These are phyloP conservation scores for Ostreobium quekettii DNA, from an alignment of 139 green algal genomes.

Conservation along the genomic window DNA sequence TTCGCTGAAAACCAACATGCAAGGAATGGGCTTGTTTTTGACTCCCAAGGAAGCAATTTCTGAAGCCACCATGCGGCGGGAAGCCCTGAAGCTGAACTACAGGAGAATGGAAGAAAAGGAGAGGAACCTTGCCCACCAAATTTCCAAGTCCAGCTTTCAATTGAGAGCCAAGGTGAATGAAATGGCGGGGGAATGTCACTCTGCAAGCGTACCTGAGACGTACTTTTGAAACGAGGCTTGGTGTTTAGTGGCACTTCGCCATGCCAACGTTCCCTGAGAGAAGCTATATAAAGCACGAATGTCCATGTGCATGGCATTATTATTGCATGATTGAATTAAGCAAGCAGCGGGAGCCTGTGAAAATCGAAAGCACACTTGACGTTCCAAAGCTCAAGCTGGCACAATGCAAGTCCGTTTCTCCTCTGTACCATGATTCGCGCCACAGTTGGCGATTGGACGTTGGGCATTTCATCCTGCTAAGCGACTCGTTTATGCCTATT, in stretches of 20 bases:
- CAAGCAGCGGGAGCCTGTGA: no score
- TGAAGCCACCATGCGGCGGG: not conserved
- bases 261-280: not conserved
- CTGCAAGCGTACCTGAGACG: not conserved
- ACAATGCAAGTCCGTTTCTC: no score
- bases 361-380: no score
- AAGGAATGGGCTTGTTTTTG: no score
- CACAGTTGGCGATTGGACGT: no score
- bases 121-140: not conserved
- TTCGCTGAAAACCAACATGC: no score
- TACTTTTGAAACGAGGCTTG: not conserved
- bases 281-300: not conserved
- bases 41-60: not conserved
- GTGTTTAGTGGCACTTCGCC: not conserved
- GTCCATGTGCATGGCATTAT: not conserved
- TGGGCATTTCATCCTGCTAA: no score
- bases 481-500: no score
- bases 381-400: no score
- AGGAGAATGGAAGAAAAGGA: not conserved
- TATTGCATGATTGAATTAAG: not conserved
- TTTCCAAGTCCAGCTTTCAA: not conserved
- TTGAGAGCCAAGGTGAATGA: not conserved
- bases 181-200: not conserved
- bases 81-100: not conserved
- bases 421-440: no score